Evolutionary conservation across 768 basidiomycete genomes (phyloP), one percentile per base, ranked within the genome.

Genomic region (Rhizopogon roseolus): DNA sequence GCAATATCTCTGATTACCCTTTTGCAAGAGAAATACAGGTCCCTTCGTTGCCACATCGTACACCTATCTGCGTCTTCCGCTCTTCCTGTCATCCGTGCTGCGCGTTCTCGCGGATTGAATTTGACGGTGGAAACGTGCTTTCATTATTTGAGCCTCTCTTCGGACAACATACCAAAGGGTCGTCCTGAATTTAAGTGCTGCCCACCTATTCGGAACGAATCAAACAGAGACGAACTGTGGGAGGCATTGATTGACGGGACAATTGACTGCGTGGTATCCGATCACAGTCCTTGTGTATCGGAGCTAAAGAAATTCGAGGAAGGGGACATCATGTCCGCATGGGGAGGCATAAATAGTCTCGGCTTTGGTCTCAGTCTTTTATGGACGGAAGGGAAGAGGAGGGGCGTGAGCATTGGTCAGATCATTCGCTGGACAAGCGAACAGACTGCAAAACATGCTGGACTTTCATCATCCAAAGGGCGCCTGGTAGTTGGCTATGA

Each of bases 51-150:
- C 57, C 96, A 99, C 71, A 92, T 99, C 58, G 96, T 98, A 43
- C 96, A 99, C 71, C 83, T 99, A 48, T 94, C 93, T 49, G 88
- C 95, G 5, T 78, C 94, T 5, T 74, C 79, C 19, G 92, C 93
- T 5, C 80, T 99, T 17, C 90, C 87, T 3, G 60, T 82, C 38
- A 83, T 98, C 55, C 81, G 82, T 40, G 75, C 80, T 44, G 93
- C 94, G 4, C 84, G 77, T 61, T 66, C 73, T 1, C 72, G 80
- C 1, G 83, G 87, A 0, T 69, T 83, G 34, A 84, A 85, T 8
- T 73, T 99, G 49, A 93, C 93, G 0, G 91, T 93, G 48, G 96
- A 99, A 76, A 99, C 96, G 1, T 98, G 95, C 70, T 98, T 96
- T 72, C 96, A 99, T 70, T 99, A 99, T 72, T 82, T 98, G 19